phyloP scores from a whole-genome alignment of 2,329 filamentous ascomycete genomes.

The Trichocomaceae sp. region DNA sequence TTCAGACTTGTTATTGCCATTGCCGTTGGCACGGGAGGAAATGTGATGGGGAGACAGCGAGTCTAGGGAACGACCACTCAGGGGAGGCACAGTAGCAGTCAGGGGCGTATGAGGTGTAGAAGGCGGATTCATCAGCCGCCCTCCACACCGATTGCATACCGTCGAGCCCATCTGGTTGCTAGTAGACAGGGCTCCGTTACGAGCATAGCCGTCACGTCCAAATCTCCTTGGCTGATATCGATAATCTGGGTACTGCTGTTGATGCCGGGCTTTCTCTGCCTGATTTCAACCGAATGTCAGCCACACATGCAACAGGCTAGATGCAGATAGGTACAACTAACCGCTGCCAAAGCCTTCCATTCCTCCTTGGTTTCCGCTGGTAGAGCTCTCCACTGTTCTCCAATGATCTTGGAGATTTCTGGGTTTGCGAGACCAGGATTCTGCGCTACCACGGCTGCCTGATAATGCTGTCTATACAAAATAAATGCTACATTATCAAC shows the following conservation, averaged over 20 bases:
- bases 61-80: conserved; percentile 28
- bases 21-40: conserved; percentile 19
- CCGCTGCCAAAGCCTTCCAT: conserved; percentile 86
- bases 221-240: conserved; percentile 80
- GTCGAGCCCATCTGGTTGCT: conserved; percentile 33
- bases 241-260: conserved; percentile 86
- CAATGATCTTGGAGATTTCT: conserved; percentile 95
- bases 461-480: conserved; percentile 88
- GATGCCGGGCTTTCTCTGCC: conserved; percentile 86
- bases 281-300: conserved; percentile 26
- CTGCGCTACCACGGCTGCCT: conserved; percentile 70
- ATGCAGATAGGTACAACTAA: conserved; percentile 22
- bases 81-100: conserved; percentile 30
- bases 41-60: conserved; percentile 19
- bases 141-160: conserved; percentile 40
- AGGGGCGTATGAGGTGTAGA: conserved; percentile 37
- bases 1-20: conserved; percentile 16
- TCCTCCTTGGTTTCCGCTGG: conserved; percentile 66
- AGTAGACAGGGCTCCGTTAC: conserved; percentile 29
- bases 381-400: conserved; percentile 80
- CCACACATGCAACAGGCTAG: not conserved
- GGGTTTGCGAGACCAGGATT: conserved; percentile 90
- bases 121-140: conserved; percentile 42
- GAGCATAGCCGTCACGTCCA: conserved; percentile 47
- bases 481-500: conserved; percentile 70